Percentiles rank a stretch among this genome's conserved stretches.
phyloP scores from a whole-genome alignment of 805 yeast species.

The Kuraishia piskuri region DNA sequence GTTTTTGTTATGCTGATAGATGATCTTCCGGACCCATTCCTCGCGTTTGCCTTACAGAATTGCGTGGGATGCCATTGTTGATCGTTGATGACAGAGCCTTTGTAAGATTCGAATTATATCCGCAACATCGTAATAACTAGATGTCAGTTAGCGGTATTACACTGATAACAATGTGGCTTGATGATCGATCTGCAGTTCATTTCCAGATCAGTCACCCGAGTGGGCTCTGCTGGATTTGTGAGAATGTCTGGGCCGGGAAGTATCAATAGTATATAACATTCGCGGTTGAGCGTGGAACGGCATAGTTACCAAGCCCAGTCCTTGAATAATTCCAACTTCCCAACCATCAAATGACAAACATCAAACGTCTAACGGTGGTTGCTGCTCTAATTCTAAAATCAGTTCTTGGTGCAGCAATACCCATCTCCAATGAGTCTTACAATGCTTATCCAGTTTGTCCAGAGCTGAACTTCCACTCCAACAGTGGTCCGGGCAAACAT shows the following conservation, averaged over 20 bases:
- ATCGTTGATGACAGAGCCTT: no score
- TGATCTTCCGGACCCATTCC: no score
- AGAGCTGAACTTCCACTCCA: background rate
- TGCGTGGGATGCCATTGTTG: no score
- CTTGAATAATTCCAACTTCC: background rate
- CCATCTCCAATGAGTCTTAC: background rate
- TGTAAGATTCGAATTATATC: no score
- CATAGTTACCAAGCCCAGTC: no score
- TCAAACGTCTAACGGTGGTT: background rate
- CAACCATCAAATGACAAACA: background rate
- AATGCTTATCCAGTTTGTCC: background rate
- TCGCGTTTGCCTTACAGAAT: no score
- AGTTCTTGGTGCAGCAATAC: background rate
- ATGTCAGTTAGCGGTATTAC: no score
- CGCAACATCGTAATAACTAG: no score
- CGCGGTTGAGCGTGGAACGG: background rate
- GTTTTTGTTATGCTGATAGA: no score
- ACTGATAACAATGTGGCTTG: no score
- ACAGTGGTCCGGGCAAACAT: background rate
- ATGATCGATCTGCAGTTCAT: no score
- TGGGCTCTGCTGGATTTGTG: background rate
- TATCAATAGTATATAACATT: background rate
- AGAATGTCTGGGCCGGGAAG: background rate
- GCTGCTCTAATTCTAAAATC: background rate
- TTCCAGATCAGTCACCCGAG: no score